Conservation (phyloP, 352 stramenopile species). For the Phytophthora citricola region DNA sequence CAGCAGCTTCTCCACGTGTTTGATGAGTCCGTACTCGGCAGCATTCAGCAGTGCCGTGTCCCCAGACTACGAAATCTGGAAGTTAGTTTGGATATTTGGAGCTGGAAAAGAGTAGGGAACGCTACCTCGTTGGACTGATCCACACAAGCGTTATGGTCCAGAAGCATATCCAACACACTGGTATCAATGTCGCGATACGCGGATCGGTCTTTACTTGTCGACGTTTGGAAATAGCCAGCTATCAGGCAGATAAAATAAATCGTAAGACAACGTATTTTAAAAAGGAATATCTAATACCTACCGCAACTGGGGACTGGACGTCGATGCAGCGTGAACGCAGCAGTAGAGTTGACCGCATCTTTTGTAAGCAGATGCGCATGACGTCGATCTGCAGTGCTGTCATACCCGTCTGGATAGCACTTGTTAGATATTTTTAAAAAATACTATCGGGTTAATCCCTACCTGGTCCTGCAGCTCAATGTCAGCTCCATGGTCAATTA, state of each 20-base stretch:
- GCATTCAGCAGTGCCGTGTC: constrained; percentile 49
- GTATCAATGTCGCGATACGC: constrained; percentile 53
- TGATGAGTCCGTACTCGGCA: constrained; percentile 49
- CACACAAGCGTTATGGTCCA: constrained; percentile 38
- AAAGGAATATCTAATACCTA: constrained; percentile 10
- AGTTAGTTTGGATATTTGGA: not conserved
- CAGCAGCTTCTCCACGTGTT: constrained; percentile 56
- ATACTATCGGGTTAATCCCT: not conserved
- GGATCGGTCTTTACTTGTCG: constrained; percentile 41
- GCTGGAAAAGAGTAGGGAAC: not conserved
- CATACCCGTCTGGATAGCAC: constrained; percentile 25
- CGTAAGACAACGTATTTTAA: not conserved
- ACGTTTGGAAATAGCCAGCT: constrained; percentile 45
- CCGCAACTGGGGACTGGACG: constrained; percentile 42
- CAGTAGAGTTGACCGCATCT: constrained; percentile 51
- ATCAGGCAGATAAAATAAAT: not conserved
- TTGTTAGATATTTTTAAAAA: not conserved
- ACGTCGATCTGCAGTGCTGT: constrained; percentile 57
- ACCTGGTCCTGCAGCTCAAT: constrained; percentile 9
- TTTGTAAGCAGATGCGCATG: constrained; percentile 49
- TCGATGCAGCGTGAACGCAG: constrained; percentile 47
- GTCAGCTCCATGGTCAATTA: constrained; percentile 2
- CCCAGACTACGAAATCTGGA: constrained; percentile 18
- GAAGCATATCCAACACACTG: constrained; percentile 45
- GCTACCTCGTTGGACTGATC: constrained; percentile 38